Percentiles rank a stretch among this genome's conserved stretches.
Conservation (phyloP, 2,329 filamentous ascomycete species). For the Ophiostoma montium region DNA sequence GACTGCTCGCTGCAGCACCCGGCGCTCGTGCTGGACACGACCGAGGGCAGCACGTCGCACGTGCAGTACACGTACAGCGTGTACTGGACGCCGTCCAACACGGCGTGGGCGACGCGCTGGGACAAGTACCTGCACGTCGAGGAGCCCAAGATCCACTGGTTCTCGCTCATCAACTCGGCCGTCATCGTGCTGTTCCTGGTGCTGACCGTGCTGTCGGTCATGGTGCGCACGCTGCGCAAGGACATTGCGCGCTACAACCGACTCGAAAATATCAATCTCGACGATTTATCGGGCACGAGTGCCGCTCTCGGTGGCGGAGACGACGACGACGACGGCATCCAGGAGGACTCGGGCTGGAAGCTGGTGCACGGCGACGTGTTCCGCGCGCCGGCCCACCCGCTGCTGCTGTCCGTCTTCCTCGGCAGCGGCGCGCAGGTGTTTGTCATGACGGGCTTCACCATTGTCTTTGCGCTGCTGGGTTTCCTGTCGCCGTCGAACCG, state of each 20-base stretch:
- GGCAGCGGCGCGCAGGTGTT: constrained; percentile 94
- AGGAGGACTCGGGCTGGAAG: constrained; percentile 98
- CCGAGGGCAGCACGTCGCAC: constrained; percentile 37
- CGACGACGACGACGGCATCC: constrained; percentile 67
- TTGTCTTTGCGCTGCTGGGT: constrained; percentile 81
- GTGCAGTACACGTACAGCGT: constrained; percentile 89
- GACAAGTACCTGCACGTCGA: constrained; percentile 97
- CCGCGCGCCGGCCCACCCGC: constrained; percentile 66
- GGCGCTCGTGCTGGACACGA: constrained; percentile 48
- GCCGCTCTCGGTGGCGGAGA: constrained; percentile 28
- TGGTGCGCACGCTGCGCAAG: constrained; percentile 77
- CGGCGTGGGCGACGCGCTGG: constrained; percentile 93
- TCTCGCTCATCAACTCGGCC: constrained; percentile 90
- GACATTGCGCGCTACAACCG: constrained; percentile 96
- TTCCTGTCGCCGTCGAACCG: constrained; percentile 94
- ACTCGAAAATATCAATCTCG: constrained; percentile 77
- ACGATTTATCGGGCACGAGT: constrained; percentile 71
- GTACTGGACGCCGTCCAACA: constrained; percentile 70
- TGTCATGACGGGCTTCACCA: constrained; percentile 92
- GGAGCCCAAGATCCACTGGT: constrained; percentile 98
- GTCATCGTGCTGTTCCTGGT: constrained; percentile 88
- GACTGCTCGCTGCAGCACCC: constrained; percentile 48
- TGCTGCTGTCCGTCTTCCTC: constrained; percentile 74
- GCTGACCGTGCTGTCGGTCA: constrained; percentile 82
- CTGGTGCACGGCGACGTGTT: constrained; percentile 96